Base-by-base conservation (phyloP, 108 stramenopile genomes). In the Conticribra weissflogii region DNA sequence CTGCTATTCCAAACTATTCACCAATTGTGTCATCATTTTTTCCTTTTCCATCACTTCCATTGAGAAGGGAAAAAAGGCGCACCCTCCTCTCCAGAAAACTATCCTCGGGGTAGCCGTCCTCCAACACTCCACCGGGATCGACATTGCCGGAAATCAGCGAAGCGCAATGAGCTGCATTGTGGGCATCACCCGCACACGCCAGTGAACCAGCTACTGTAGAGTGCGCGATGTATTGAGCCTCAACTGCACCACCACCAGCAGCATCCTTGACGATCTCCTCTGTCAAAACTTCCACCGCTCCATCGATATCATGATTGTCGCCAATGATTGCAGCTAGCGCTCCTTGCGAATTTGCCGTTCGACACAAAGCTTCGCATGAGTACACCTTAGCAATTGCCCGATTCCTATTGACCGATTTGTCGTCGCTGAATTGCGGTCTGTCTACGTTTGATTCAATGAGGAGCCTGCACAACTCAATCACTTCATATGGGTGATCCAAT, bases 361-460 rank as follows among this genome's bases (percentile, higher is more conserved):
- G 47, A 63, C 82, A 80, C 5, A 62, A 58, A 4, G 91, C 88
- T 69, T 92, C 91, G 12, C 83, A 74, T 12, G 83, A 86, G 54
- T 92, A 92, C 63, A 92, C 76, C 15, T 83, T 80, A 0, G 83
- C 85, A 12, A 85, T 88, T 3, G 88, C 85, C 29, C 46, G 53
- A 19, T 41, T 66, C n/a, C 64, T 44, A 54, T 76, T 29, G 71
- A 85, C 24, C 54, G 45, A 58, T 27, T 47, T 3, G 19, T 59
- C 31, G n/a, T 59, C 53, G 15, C 54, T 17, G 15, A n/a, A n/a
- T 30, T 24, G 2, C 29, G 17, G 46, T 28, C 21, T 15, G 31
- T 9, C 47, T 59, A 31, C 15, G 32, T 68, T 23, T 44, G 31
- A 2, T 19, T 25, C 59, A 78, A 69, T 7, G 72, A 81, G n/a